A percentile compares a stretch with the other conserved stretches of the same genome.
Conservation (phyloP, 2,329 filamentous ascomycete genomes). For the Dichotomopilus funicola region DNA sequence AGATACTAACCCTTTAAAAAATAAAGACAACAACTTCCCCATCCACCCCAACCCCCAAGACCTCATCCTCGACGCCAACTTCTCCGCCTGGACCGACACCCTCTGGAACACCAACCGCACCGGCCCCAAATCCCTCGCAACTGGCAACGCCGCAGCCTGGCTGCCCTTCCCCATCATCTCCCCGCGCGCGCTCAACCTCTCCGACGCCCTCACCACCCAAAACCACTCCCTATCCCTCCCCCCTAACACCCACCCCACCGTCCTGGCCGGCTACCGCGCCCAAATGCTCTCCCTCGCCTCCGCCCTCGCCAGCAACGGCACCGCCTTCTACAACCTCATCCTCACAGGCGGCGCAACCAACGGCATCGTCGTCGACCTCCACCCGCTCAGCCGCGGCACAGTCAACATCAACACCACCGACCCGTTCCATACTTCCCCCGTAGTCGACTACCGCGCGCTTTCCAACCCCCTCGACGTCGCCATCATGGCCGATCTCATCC, state of each 20-base stretch:
- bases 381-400: constrained; percentile 36
- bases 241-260: constrained; percentile 28
- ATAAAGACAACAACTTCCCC: constrained; percentile 21
- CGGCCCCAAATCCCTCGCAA: constrained; percentile 27
- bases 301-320: constrained; percentile 26
- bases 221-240: constrained; percentile 32
- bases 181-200: constrained; percentile 22
- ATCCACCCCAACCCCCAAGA: constrained; percentile 26
- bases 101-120: constrained; percentile 22
- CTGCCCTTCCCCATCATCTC: constrained; percentile 31
- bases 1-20: neutral
- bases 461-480: constrained; percentile 47
- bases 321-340: constrained; percentile 29
- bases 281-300: constrained; percentile 28
- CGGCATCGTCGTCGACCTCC: constrained; percentile 31
- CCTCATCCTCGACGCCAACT: constrained; percentile 30
- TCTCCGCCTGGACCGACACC: constrained; percentile 24
- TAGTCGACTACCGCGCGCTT: constrained; percentile 34
- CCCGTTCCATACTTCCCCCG: constrained; percentile 29
- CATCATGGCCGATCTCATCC: constrained; percentile 35
- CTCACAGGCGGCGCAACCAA: constrained; percentile 26
- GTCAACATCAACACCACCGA: constrained; percentile 33
- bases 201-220: constrained; percentile 26
- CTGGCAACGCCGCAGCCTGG: constrained; percentile 27
- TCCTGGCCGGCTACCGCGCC: constrained; percentile 33